Conservation (phyloP, 768 basidiomycete species). For the Pholiota molesta region DNA sequence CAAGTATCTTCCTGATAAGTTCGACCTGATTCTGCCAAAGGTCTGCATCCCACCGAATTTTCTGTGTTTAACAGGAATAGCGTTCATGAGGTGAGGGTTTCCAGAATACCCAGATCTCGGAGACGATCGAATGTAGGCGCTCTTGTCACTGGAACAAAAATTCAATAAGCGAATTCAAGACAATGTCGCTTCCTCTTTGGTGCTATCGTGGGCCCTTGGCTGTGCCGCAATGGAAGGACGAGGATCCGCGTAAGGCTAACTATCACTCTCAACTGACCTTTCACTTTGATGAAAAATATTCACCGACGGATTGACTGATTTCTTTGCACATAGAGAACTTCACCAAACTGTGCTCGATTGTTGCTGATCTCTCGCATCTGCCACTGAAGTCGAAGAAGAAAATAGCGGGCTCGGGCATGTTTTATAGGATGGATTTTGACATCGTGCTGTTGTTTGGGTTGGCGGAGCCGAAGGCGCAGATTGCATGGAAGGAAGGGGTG, state of each 20-base stretch:
- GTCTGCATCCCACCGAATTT: slow-evolving; percentile 21
- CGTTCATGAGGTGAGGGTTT: too few relatives aligned
- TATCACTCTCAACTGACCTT: too few relatives aligned
- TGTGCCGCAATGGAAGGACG: slow-evolving; percentile 26
- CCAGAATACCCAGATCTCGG: slow-evolving; percentile 34
- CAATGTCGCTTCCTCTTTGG: slow-evolving; percentile 1
- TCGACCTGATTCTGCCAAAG: slow-evolving; percentile 39
- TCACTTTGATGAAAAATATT: too few relatives aligned
- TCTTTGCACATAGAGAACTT: slow-evolving; percentile 4
- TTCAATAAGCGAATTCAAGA: too few relatives aligned
- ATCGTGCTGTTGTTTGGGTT: slow-evolving; percentile 51
- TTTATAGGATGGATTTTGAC: slow-evolving; percentile 27
- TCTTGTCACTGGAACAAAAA: slow-evolving; percentile 21
- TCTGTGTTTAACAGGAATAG: too few relatives aligned
- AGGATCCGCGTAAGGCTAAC: slow-evolving; percentile 17
- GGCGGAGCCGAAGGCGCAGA: slow-evolving; percentile 51
- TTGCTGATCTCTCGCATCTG: slow-evolving; percentile 12
- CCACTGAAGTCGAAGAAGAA: background rate
- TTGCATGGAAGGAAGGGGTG: slow-evolving; percentile 52
- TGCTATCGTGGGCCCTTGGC: slow-evolving; percentile 24
- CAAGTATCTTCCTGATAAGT: slow-evolving; percentile 33
- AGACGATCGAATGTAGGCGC: slow-evolving; percentile 46
- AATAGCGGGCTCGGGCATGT: slow-evolving; percentile 5
- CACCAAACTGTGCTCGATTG: slow-evolving; percentile 11
- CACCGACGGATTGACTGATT: slow-evolving; percentile 13